Conservation (phyloP, 352 stramenopile genomes). For the Pythium dissotocum region DNA sequence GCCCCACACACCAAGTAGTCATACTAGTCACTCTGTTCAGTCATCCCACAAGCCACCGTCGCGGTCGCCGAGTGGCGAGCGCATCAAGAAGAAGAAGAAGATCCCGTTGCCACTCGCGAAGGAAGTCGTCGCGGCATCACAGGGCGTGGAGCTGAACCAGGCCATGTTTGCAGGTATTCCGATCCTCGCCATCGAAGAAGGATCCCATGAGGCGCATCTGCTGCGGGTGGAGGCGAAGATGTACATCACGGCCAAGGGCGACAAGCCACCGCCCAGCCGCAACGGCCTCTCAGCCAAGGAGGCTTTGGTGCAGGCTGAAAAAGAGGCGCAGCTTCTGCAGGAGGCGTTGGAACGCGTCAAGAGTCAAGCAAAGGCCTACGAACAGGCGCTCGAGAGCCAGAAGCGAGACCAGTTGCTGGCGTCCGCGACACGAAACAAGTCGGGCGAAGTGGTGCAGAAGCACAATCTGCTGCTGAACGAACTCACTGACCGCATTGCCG, state of each 20-base stretch:
- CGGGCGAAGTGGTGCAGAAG: conserved; percentile 68
- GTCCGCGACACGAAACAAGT: conserved; percentile 71
- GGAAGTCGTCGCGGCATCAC: conserved; percentile 76
- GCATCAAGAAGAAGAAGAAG: conserved; percentile 72
- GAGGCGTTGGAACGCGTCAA: conserved; percentile 86
- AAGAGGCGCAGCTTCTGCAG: conserved; percentile 73
- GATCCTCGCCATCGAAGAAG: conserved; percentile 75
- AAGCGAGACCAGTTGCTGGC: conserved; percentile 69
- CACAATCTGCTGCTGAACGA: conserved; percentile 86
- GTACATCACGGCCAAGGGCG: conserved; percentile 65
- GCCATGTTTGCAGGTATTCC: conserved; percentile 76
- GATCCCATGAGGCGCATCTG: conserved; percentile 74
- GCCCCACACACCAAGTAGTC: neutral
- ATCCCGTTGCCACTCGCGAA: conserved; percentile 81
- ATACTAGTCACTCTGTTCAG: neutral
- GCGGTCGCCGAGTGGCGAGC: conserved; percentile 33
- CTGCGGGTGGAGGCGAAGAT: conserved; percentile 82
- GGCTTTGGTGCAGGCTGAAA: conserved; percentile 61
- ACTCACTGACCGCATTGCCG: conserved; percentile 65
- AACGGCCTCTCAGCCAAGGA: conserved; percentile 59
- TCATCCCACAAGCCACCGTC: neutral
- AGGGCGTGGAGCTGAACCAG: conserved; percentile 63
- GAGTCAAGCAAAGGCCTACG: conserved; percentile 83
- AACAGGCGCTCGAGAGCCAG: conserved; percentile 75
- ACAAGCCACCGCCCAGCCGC: conserved; percentile 24